These are phyloP conservation scores for Juglanconis sp. DNA, from an alignment of 2,329 filamentous ascomycete genomes.

Conservation along the genomic window DNA sequence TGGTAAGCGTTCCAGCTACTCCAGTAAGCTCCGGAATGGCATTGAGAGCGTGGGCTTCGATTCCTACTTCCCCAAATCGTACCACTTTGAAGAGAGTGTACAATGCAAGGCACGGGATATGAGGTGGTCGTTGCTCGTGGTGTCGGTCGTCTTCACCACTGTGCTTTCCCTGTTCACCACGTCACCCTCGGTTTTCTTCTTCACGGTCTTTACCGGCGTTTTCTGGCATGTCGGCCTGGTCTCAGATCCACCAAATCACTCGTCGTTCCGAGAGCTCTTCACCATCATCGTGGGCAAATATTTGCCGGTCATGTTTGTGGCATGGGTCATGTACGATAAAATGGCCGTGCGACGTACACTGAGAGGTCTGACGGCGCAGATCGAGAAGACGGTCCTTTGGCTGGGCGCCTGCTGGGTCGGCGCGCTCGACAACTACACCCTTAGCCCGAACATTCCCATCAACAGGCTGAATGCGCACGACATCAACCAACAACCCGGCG, in stretches of 20 bases:
- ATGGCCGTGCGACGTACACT: constrained; percentile 74
- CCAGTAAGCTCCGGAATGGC: constrained; percentile 64
- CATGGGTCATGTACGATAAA: constrained; percentile 82
- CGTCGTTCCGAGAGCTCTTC: constrained; percentile 66
- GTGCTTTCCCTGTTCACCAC: constrained; percentile 78
- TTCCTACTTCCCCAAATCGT: constrained; percentile 86
- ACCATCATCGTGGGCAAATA: constrained; percentile 78
- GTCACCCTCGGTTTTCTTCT: constrained; percentile 79
- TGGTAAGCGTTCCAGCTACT: constrained; percentile 64
- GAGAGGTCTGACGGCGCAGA: constrained; percentile 69
- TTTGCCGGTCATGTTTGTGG: constrained; percentile 81
- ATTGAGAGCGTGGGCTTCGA: constrained; percentile 77
- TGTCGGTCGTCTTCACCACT: constrained; percentile 77
- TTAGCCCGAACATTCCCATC: constrained; percentile 83
- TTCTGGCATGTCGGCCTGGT: constrained; percentile 91
- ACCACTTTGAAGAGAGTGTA: constrained; percentile 67
- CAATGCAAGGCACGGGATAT: constrained; percentile 70
- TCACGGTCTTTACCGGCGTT: constrained; percentile 73
- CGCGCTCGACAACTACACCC: constrained; percentile 89
- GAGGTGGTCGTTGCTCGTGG: constrained; percentile 77
- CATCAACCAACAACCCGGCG: constrained; percentile 83
- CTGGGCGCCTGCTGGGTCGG: constrained; percentile 89
- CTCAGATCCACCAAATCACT: constrained; percentile 75
- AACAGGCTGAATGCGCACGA: constrained; percentile 89
- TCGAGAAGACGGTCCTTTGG: constrained; percentile 90